phyloP scores from a whole-genome alignment of 139 green algal genomes.

The Astrephomene gubernaculifera region DNA sequence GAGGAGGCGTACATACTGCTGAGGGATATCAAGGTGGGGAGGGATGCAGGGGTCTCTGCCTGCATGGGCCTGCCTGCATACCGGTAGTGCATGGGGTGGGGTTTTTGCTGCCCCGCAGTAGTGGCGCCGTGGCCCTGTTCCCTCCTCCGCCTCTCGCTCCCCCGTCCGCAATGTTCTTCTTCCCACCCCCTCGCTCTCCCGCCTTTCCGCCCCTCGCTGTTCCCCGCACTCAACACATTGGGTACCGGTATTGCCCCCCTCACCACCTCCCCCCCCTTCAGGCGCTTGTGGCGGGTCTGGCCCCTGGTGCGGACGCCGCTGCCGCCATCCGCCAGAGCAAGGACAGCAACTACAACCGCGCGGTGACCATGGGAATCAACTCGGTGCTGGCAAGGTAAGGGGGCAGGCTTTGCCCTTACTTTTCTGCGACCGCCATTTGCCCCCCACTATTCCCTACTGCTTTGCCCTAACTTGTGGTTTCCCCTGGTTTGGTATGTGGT shows the following conservation, averaged over 20 bases:
- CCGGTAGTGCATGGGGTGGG: too few species aligned
- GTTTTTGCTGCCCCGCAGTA: too few species aligned
- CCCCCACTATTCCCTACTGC: background rate
- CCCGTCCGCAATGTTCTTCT: too few species aligned
- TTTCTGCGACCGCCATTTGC: background rate
- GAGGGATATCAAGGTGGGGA: conserved; percentile 36
- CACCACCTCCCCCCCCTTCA: background rate
- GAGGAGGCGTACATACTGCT: conserved; percentile 62
- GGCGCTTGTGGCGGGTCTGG: background rate
- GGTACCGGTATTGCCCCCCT: background rate
- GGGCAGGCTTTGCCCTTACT: background rate
- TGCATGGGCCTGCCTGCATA: too few species aligned
- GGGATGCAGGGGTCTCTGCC: too few species aligned
- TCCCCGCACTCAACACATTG: background rate
- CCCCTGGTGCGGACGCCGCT: background rate
- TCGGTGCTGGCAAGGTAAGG: background rate
- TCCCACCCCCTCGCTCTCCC: background rate
- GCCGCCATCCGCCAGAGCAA: background rate
- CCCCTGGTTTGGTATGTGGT: too few species aligned
- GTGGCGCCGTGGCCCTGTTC: too few species aligned
- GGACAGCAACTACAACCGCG: conserved; percentile 15
- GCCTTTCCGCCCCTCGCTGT: background rate
- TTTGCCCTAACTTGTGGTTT: too few species aligned
- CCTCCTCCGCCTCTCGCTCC: too few species aligned
- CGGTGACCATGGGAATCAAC: conserved; percentile 17